Percentiles rank a stretch among this genome's conserved stretches.
Evolutionary conservation across 169 alveolate genomes (phyloP).

Genomic region (Eimeria necatrix): DNA sequence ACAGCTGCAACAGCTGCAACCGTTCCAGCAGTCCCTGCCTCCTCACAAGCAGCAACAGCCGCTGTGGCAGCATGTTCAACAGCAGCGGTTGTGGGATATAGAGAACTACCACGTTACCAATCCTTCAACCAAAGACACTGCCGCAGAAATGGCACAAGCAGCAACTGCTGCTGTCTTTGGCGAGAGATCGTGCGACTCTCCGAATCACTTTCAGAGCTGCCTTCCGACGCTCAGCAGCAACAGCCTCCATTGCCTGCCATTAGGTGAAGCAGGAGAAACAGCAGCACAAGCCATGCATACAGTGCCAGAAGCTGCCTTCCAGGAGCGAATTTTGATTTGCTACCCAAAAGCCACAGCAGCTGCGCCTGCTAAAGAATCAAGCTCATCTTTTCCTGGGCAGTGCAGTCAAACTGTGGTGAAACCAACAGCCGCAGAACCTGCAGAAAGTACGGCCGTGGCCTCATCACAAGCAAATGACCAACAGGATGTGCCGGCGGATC

Average conservation of each 20-base stretch:
- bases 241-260: constrained; percentile 10
- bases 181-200: too few species aligned
- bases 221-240: too few species aligned
- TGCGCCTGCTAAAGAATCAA: background rate
- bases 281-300: background rate
- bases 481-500: background rate
- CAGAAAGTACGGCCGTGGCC: background rate
- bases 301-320: background rate
- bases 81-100: background rate
- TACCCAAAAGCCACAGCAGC: background rate
- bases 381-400: too few species aligned
- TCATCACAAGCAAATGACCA: background rate
- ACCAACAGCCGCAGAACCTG: background rate
- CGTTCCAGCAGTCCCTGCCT: background rate
- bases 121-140: background rate
- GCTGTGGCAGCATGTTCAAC: constrained; percentile 18
- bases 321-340: too few species aligned
- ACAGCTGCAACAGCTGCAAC: constrained; percentile 27
- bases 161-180: too few species aligned
- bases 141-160: background rate
- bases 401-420: background rate
- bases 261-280: background rate
- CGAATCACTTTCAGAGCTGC: too few species aligned
- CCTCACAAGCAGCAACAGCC: constrained; percentile 15
- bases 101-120: background rate